A percentile compares a stretch with the other conserved stretches of the same genome.
These are phyloP conservation scores for Piloderma croceum DNA, from an alignment of 768 basidiomycete species.

Conservation along the genomic window DNA sequence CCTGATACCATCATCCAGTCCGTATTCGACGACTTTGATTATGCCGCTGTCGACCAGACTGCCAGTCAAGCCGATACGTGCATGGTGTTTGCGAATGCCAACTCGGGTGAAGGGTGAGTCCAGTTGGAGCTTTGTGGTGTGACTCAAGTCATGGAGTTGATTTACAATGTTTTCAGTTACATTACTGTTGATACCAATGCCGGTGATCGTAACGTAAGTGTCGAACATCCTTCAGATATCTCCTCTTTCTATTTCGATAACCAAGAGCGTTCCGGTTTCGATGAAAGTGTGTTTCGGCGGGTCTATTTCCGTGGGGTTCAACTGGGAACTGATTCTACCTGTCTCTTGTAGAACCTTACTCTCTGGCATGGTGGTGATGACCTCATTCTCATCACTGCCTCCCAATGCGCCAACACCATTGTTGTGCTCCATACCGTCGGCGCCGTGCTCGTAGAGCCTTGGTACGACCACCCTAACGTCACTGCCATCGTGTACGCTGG, in stretches of 20 bases:
- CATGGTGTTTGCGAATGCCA: conserved; percentile 75
- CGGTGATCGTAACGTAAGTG: conserved; percentile 21
- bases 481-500: conserved; percentile 29
- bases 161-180: conserved; percentile 16
- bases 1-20: not conserved
- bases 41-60: conserved; percentile 40
- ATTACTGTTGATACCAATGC: conserved; percentile 24
- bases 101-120: conserved; percentile 65
- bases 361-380: conserved; percentile 29
- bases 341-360: conserved; percentile 28
- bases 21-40: conserved; percentile 60
- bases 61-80: conserved; percentile 53
- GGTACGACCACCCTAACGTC: conserved; percentile 37
- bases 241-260: not conserved
- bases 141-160: conserved; percentile 35
- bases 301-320: too few relatives aligned
- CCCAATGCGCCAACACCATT: conserved; percentile 23
- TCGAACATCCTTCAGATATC: not conserved
- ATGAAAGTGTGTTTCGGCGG: not conserved
- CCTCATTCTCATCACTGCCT: not conserved
- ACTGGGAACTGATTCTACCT: too few relatives aligned
- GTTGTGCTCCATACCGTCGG: conserved; percentile 40
- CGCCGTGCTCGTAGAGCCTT: conserved; percentile 26
- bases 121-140: not conserved
- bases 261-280: not conserved